A percentile compares a stretch with the other conserved stretches of the same genome.
Conservation (phyloP, 306 rosid genomes). For the Inga leiocalycina region DNA sequence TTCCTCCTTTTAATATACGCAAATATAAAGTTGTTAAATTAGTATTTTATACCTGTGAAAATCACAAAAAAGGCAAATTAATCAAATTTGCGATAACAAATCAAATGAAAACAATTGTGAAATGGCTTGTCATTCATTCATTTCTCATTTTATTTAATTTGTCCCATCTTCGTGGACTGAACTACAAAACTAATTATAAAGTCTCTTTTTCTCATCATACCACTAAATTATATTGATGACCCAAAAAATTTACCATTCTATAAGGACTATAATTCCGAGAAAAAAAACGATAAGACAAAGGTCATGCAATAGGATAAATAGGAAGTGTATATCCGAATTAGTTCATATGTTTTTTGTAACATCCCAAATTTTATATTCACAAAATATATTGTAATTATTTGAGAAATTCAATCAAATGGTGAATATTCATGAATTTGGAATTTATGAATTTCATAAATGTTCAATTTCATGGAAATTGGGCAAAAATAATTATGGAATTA, state of each 20-base stretch:
- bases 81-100: not conserved
- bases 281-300: not conserved
- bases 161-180: not conserved
- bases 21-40: no score
- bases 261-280: not conserved
- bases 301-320: not conserved
- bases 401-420: no score
- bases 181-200: not conserved
- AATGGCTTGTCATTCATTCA: not conserved
- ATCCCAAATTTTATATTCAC: no score
- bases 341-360: not conserved
- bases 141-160: no score
- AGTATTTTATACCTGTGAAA: no score
- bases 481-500: no score
- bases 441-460: no score
- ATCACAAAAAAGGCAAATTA: not conserved
- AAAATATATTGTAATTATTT: no score
- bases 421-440: no score
- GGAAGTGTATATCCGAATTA: not conserved
- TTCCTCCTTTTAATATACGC: no score
- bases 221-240: not conserved
- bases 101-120: not conserved
- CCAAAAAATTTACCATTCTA: not conserved
- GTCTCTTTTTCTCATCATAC: not conserved
- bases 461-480: no score